Base-by-base conservation (phyloP, 192 early-diverging fungal genomes). In the Podila epicladia region DNA sequence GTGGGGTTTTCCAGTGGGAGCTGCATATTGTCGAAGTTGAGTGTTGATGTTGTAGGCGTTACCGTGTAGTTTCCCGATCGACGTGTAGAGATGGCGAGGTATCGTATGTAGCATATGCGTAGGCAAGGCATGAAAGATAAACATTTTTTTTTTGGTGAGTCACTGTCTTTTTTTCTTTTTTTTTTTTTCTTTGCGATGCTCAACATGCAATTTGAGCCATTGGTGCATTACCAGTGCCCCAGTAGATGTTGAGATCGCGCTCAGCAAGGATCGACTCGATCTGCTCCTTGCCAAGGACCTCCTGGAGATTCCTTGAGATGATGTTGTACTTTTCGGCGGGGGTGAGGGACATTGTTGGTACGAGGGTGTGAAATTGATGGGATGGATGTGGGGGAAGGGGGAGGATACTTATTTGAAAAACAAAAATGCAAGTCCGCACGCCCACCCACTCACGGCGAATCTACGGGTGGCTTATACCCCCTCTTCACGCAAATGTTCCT, bases 1-100 rank as follows among this genome's bases (percentile, higher is more conserved):
- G 82, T 99, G 98, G 33, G 96, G 96, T 76, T 90, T 94, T 37
- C 98, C 97, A 15, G 98, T 99, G 2, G 97, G 91, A 32, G 98
- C 98, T 69, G 51, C 48, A 13, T 5, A 45, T 29, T 20, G 41
- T 64, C 11, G 1, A 29, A 17, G 22, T 33, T 45, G 15, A 45
- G 26, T 38, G 26, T 17, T 19, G 17, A 4, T 32, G 60, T 8
- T n/a, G 32, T 3, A 9, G 29, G 12, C 15, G 11, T 12, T 12
- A 17, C 41, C 41, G 15, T 37, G 15, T 15, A 45, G 41, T 45
- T 45, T 45, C 41, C 41, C 11, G 41, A 15, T 17, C 3, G 41
- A 45, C 13, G 13, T 45, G 35, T 37, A 37, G 35, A 37, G 35
- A 37, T 9, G 3, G 33, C 35, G 35, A 29, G 29, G 35, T 45